These are phyloP conservation scores for Calonectria pseudoreteaudii DNA, from an alignment of 2,329 filamentous ascomycete species.

Conservation along the genomic window DNA sequence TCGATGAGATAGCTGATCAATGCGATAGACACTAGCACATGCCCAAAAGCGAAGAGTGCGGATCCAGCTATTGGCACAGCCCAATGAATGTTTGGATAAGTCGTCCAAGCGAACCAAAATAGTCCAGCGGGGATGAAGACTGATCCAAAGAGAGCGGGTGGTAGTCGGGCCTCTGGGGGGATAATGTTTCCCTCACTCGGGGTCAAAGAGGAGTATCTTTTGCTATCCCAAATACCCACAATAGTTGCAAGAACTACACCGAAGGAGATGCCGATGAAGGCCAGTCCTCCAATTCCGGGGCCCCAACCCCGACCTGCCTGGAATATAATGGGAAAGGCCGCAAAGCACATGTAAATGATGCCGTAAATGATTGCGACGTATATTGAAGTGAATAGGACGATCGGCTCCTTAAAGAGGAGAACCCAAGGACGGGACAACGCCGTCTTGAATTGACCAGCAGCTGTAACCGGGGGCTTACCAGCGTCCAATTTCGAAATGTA, in stretches of 20 bases:
- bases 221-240: not conserved
- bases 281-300: constrained; percentile 2
- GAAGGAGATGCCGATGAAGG: not conserved
- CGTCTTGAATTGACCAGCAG: not conserved
- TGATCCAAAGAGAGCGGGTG: not conserved
- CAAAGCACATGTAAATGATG: constrained; percentile 9
- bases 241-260: not conserved
- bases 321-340: constrained; percentile 13
- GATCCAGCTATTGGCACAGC: constrained; percentile 10
- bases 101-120: constrained; percentile 18
- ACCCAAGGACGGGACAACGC: constrained; percentile 6
- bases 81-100: not conserved
- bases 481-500: constrained; percentile 11
- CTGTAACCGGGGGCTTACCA: not conserved
- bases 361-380: constrained; percentile 15
- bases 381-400: not conserved
- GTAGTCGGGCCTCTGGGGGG: not conserved
- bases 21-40: not conserved
- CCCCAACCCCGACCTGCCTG: constrained; percentile 7
- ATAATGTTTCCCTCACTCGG: not conserved
- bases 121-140: not conserved
- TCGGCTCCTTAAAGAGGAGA: constrained; percentile 3
- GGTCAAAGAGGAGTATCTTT: not conserved
- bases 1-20: constrained; percentile 11
- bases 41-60: not conserved